Evolutionary conservation across 140 eudicot species (phyloP).

Genomic region (Anethum foeniculum): DNA sequence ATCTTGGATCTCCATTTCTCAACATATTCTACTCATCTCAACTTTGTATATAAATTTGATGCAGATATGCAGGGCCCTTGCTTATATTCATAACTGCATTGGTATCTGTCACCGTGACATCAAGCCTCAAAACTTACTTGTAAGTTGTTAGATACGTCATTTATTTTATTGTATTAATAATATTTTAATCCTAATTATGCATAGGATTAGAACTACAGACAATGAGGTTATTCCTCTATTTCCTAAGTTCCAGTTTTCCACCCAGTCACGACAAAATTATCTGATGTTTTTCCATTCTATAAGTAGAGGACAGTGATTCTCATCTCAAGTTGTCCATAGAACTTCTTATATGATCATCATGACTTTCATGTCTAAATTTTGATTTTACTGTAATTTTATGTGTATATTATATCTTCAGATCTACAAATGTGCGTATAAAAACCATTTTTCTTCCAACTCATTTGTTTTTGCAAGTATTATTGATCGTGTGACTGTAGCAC

Average conservation of each 20-base stretch:
- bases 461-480: not conserved
- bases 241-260: not conserved
- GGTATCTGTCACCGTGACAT: conserved; percentile 98
- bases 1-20: not conserved
- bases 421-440: not conserved
- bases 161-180: not conserved
- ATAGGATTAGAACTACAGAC: not conserved
- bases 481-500: not conserved
- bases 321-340: conserved; percentile 10
- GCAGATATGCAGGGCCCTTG: conserved; percentile 99
- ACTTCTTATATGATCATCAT: not conserved
- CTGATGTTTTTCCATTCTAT: conserved; percentile 36
- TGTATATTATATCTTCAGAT: not conserved
- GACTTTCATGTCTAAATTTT: not conserved
- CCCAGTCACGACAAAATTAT: conserved; percentile 24
- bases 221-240: not conserved
- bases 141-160: conserved; percentile 63
- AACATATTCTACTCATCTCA: not conserved
- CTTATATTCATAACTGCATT: conserved; percentile 80
- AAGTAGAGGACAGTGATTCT: not conserved
- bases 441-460: not conserved
- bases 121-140: conserved; percentile 93
- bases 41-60: conserved; percentile 7
- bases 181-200: not conserved
- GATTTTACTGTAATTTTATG: not conserved